Percentiles rank a stretch among this genome's conserved stretches.
Evolutionary conservation across 148 eudicot genomes (phyloP).

Genomic region (Diospyros kaki): DNA sequence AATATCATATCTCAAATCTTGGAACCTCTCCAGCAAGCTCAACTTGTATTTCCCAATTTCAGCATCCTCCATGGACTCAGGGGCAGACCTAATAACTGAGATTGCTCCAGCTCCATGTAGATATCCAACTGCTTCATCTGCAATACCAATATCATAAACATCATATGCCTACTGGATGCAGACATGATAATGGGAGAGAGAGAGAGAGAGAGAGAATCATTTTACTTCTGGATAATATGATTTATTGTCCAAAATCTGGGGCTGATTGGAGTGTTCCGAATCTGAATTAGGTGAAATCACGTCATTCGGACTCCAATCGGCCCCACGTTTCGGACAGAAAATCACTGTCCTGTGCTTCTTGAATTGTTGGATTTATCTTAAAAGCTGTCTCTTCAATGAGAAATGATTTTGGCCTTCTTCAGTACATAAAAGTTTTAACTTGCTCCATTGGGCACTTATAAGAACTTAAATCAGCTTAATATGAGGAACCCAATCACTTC

Average conservation of each 20-base stretch:
- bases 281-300: too few species aligned
- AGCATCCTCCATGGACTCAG: conserved; percentile 42
- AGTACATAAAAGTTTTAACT: too few species aligned
- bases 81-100: conserved; percentile 49
- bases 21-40: conserved; percentile 54
- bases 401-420: too few species aligned
- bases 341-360: too few species aligned
- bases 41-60: conserved; percentile 56
- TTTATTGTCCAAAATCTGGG: too few species aligned
- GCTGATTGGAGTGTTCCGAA: too few species aligned
- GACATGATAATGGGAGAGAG: neutral
- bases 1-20: conserved; percentile 39
- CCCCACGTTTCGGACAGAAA: too few species aligned
- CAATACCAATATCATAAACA: conserved; percentile 9
- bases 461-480: neutral
- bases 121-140: conserved; percentile 62
- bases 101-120: conserved; percentile 69
- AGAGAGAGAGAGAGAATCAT: neutral
- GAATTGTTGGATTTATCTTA: too few species aligned
- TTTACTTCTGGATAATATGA: too few species aligned
- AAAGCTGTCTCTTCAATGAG: neutral
- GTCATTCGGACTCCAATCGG: too few species aligned
- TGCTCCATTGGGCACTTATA: too few species aligned
- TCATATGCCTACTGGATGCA: neutral
- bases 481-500: neutral